Percentiles rank a stretch among this genome's conserved stretches.
These are phyloP conservation scores for Dimargaris xerosporica DNA, from an alignment of 192 early-diverging fungal species.

Conservation along the genomic window DNA sequence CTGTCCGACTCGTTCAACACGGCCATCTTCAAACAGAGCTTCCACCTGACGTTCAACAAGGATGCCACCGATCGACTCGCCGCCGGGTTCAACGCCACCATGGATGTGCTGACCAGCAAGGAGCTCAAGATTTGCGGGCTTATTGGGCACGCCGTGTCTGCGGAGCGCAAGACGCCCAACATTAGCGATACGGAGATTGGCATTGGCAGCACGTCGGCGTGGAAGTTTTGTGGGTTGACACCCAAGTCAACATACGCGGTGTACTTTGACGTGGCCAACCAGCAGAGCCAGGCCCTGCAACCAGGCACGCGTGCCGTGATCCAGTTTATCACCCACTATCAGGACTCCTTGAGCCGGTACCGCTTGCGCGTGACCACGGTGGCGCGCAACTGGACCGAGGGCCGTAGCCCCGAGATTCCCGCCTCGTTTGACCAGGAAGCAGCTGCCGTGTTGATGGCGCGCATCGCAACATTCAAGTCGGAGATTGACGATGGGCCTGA, in stretches of 20 bases:
- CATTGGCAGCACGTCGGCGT: constrained; percentile 86
- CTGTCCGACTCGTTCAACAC: constrained; percentile 92
- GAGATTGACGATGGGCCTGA: constrained; percentile 95
- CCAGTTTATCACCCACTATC: constrained; percentile 92
- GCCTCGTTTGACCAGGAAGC: constrained; percentile 96
- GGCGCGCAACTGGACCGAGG: constrained; percentile 76
- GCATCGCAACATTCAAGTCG: constrained; percentile 92
- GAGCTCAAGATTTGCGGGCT: constrained; percentile 93
- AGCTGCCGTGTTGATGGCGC: constrained; percentile 90
- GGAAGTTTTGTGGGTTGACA: constrained; percentile 84
- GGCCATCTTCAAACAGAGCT: constrained; percentile 94
- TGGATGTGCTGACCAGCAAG: constrained; percentile 92
- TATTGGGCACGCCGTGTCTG: constrained; percentile 89
- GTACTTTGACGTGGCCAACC: constrained; percentile 94
- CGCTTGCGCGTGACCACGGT: constrained; percentile 90
- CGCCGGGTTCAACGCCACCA: constrained; percentile 94
- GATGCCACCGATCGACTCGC: constrained; percentile 73
- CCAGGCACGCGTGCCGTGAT: constrained; percentile 77
- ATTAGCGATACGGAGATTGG: constrained; percentile 99
- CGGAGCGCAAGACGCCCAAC: constrained; percentile 72
- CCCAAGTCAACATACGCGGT: constrained; percentile 73
- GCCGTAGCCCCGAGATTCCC: constrained; percentile 66
- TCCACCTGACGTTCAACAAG: constrained; percentile 87
- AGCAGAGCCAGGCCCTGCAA: constrained; percentile 63
- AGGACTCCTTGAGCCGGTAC: constrained; percentile 80